Evolutionary conservation across 768 basidiomycete genomes (phyloP).

Genomic region (Mycena epipterygia): DNA sequence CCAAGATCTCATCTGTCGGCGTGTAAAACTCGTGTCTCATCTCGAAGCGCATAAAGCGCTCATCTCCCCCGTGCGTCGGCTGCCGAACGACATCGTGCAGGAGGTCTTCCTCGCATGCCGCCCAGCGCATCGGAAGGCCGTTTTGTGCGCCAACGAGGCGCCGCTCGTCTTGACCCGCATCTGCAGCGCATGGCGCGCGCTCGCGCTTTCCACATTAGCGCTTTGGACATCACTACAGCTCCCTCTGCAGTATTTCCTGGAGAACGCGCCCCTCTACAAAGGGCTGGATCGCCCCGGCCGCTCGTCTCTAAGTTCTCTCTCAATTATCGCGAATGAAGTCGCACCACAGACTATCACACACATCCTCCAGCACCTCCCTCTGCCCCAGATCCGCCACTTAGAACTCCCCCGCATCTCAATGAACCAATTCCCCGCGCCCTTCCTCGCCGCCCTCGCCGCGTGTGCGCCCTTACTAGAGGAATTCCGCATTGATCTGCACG

Average conservation of each 20-base stretch:
- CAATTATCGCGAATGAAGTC: too few relatives aligned
- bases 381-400: conserved; percentile 6
- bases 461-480: not conserved
- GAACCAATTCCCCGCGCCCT: not conserved
- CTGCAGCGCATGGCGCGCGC: not conserved
- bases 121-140: not conserved
- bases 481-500: not conserved
- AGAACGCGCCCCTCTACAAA: too few relatives aligned
- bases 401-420: not conserved
- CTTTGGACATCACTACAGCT: too few relatives aligned
- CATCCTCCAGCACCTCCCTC: not conserved
- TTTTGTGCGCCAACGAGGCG: not conserved
- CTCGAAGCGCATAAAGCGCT: not conserved
- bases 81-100: not conserved
- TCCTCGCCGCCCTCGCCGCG: not conserved
- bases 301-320: too few relatives aligned
- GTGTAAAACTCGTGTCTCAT: not conserved
- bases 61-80: not conserved
- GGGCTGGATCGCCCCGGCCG: too few relatives aligned
- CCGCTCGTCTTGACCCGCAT: not conserved
- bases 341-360: not conserved
- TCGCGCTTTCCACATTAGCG: not conserved
- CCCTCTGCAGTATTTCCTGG: too few relatives aligned
- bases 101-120: not conserved
- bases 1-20: not conserved